Evolutionary conservation across 306 rosid genomes (phyloP).

Genomic region (Cucumis hystrix): DNA sequence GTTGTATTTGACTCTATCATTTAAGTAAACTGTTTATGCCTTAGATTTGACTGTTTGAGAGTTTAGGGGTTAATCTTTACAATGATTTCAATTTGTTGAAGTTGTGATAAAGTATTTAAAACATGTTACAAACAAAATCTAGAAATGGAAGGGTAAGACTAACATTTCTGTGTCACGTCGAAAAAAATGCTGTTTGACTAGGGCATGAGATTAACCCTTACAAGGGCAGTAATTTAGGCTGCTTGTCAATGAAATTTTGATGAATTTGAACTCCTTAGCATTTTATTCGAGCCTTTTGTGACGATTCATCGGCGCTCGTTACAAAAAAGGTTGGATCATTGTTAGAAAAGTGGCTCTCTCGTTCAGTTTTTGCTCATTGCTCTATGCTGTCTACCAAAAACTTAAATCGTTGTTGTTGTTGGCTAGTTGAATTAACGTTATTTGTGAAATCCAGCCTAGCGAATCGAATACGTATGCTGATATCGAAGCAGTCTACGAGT

Average conservation of each 20-base stretch:
- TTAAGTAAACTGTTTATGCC: not conserved
- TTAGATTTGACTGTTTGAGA: not conserved
- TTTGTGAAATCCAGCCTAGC: constrained; percentile 61
- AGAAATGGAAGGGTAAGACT: not conserved
- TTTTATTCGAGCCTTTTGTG: not conserved
- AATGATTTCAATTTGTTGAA: not conserved
- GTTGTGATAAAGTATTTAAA: not conserved
- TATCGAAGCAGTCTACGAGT: constrained; percentile 90
- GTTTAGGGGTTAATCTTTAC: not conserved
- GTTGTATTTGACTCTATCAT: not conserved
- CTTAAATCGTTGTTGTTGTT: not conserved
- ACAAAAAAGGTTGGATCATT: not conserved
- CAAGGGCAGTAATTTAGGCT: not conserved
- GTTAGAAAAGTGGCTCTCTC: not conserved
- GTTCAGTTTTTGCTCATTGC: not conserved
- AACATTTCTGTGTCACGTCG: not conserved
- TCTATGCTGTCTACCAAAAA: not conserved
- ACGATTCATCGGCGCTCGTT: not conserved
- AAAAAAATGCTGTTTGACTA: too few species aligned
- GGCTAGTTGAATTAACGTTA: not conserved
- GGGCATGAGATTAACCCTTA: not conserved
- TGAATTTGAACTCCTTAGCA: not conserved
- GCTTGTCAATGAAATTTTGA: not conserved
- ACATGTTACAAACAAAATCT: not conserved
- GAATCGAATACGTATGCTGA: constrained; percentile 89